These are phyloP conservation scores for Elongisporangium senticosum DNA, from an alignment of 352 stramenopile species.

Conservation along the genomic window DNA sequence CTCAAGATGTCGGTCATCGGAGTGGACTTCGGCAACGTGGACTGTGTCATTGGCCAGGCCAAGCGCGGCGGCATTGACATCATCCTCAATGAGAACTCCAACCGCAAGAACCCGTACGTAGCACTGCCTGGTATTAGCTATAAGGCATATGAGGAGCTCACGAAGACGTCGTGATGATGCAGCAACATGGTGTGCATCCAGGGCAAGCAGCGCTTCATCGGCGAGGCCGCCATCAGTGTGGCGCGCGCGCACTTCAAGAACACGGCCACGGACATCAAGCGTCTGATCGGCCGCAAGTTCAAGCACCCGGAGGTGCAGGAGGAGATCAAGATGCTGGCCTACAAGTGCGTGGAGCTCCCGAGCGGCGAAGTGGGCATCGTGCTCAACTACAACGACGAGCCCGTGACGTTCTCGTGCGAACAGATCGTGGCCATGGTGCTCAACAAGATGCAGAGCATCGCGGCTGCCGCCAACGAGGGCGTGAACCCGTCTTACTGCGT, in stretches of 20 bases:
- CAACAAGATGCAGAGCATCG: slow-evolving; percentile 95
- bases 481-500: slow-evolving; percentile 89
- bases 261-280: slow-evolving; percentile 96
- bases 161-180: neutral
- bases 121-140: neutral
- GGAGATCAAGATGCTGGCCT: slow-evolving; percentile 92
- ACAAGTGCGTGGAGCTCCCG: slow-evolving; percentile 86
- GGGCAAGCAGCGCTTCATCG: slow-evolving; percentile 92
- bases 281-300: slow-evolving; percentile 96
- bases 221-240: slow-evolving; percentile 87
- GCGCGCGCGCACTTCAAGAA: slow-evolving; percentile 98
- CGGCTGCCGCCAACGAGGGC: slow-evolving; percentile 88
- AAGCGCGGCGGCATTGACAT: slow-evolving; percentile 97
- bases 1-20: slow-evolving; percentile 95
- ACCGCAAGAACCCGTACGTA: slow-evolving; percentile 95
- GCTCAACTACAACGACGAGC: slow-evolving; percentile 91
- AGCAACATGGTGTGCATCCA: slow-evolving; percentile 84
- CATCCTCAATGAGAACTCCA: slow-evolving; percentile 99
- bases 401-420: slow-evolving; percentile 91
- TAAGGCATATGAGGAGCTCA: neutral
- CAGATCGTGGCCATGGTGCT: slow-evolving; percentile 97
- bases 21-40: slow-evolving; percentile 96
- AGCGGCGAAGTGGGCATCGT: slow-evolving; percentile 88
- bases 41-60: slow-evolving; percentile 95
- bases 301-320: slow-evolving; percentile 93